Conservation (phyloP, 768 basidiomycete species). For the Tricholoma matsutake region DNA sequence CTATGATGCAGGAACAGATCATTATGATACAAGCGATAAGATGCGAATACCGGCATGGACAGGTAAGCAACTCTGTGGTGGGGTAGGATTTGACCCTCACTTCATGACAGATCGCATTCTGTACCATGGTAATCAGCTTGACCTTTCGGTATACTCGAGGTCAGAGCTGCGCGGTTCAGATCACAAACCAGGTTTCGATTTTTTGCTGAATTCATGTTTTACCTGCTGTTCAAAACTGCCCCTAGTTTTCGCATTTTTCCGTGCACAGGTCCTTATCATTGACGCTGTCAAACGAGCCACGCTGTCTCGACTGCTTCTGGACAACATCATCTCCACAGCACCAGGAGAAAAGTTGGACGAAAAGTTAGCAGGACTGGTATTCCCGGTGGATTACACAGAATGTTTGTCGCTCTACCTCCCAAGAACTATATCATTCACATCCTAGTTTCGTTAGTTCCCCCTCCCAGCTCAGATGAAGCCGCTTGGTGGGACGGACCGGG, state of each 20-base stretch:
- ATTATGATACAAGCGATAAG: constrained; percentile 95
- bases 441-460: constrained; percentile 56
- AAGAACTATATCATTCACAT: neutral
- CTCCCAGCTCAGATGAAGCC: constrained; percentile 72
- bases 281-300: constrained; percentile 72
- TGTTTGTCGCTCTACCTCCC: constrained; percentile 32
- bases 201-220: neutral
- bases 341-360: constrained; percentile 71
- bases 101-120: constrained; percentile 77
- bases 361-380: constrained; percentile 58
- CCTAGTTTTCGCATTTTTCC: constrained; percentile 82
- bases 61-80: constrained; percentile 43
- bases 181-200: constrained; percentile 77
- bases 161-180: constrained; percentile 91
- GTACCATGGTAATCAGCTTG: constrained; percentile 70
- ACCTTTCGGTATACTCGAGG: constrained; percentile 76
- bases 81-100: neutral
- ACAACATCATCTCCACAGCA: constrained; percentile 56
- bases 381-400: constrained; percentile 43
- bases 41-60: constrained; percentile 97
- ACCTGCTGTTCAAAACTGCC: constrained; percentile 2
- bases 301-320: constrained; percentile 65
- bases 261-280: constrained; percentile 72
- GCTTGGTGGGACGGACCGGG: constrained; percentile 82
- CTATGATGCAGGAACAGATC: constrained; percentile 78